Evolutionary conservation across 1,139 yeast species (phyloP).

Genomic region (Debaryomycetaceae sp.): DNA sequence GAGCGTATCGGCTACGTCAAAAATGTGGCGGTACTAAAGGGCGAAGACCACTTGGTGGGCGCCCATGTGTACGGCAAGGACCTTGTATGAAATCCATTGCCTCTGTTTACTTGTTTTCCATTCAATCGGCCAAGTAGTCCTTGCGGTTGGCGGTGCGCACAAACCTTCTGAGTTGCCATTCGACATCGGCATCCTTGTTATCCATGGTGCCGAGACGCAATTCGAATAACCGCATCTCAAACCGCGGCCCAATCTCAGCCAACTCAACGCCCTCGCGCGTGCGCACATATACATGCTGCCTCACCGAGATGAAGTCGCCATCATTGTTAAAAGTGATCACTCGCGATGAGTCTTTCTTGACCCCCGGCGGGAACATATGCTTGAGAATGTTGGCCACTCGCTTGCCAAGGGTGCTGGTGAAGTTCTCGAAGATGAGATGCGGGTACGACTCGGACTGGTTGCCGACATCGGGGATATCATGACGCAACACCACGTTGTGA

Average conservation of each 20-base stretch:
- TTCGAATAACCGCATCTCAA: slow-evolving; percentile 92
- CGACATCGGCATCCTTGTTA: slow-evolving; percentile 95
- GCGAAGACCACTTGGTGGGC: slow-evolving; percentile 55
- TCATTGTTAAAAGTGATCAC: slow-evolving; percentile 88
- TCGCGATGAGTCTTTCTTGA: slow-evolving; percentile 79
- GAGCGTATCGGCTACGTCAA: slow-evolving; percentile 67
- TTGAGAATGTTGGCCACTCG: slow-evolving; percentile 78
- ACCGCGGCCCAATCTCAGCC: slow-evolving; percentile 97
- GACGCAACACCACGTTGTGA: slow-evolving; percentile 92
- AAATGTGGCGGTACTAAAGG: slow-evolving; percentile 63
- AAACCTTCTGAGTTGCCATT: slow-evolving; percentile 92
- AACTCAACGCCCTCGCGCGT: slow-evolving; percentile 86
- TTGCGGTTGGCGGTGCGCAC: slow-evolving; percentile 94
- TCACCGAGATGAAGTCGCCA: slow-evolving; percentile 86
- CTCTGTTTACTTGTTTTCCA: neutral
- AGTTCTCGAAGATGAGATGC: slow-evolving; percentile 88
- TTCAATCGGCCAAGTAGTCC: slow-evolving; percentile 56
- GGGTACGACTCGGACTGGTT: slow-evolving; percentile 91
- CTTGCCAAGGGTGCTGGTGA: slow-evolving; percentile 77
- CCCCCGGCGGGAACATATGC: slow-evolving; percentile 97
- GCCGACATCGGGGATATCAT: slow-evolving; percentile 83
- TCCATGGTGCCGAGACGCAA: slow-evolving; percentile 86
- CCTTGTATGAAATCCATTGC: slow-evolving; percentile 16
- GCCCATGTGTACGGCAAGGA: slow-evolving; percentile 66
- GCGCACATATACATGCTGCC: slow-evolving; percentile 91